Evolutionary conservation across 805 yeast species (phyloP).

Genomic region (Wickerhamomyces xylosicus): DNA sequence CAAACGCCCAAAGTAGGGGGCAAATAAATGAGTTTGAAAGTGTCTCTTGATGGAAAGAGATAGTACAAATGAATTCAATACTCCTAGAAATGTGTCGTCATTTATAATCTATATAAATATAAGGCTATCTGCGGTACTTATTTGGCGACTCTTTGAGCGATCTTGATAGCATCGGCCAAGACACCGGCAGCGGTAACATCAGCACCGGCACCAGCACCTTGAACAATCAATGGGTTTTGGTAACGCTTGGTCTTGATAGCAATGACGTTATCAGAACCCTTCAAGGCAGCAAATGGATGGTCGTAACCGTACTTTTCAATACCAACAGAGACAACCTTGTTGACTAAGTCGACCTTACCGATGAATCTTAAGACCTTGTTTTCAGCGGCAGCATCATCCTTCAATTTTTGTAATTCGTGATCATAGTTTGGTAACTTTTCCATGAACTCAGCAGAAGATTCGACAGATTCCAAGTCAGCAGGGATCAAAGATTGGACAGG

Average conservation of each 20-base stretch:
- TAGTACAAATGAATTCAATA: no score
- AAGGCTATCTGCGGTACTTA: no score
- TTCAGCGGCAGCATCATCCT: conserved; percentile 72
- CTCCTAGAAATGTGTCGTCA: no score
- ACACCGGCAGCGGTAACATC: conserved; percentile 83
- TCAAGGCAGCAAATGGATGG: conserved; percentile 92
- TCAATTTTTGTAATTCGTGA: conserved; percentile 62
- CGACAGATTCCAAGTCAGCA: conserved; percentile 62
- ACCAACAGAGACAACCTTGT: conserved; percentile 70
- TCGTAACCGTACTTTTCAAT: conserved; percentile 77
- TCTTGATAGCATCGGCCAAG: conserved; percentile 84
- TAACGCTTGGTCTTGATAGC: conserved; percentile 89
- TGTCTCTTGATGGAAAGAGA: no score
- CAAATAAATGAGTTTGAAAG: no score
- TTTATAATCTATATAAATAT: no score
- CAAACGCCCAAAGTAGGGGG: no score
- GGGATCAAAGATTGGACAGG: conserved; percentile 94
- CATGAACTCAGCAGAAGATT: conserved; percentile 71
- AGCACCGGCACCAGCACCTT: conserved; percentile 95
- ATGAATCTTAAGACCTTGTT: conserved; percentile 88
- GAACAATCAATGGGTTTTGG: conserved; percentile 84
- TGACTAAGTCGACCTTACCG: conserved; percentile 75
- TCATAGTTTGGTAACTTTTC: conserved; percentile 77
- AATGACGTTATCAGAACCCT: conserved; percentile 94
- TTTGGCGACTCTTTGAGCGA: conserved; percentile 62